These are phyloP conservation scores for Cryphonectria naterciae DNA, from an alignment of 2,329 filamentous ascomycete genomes.

Conservation along the genomic window DNA sequence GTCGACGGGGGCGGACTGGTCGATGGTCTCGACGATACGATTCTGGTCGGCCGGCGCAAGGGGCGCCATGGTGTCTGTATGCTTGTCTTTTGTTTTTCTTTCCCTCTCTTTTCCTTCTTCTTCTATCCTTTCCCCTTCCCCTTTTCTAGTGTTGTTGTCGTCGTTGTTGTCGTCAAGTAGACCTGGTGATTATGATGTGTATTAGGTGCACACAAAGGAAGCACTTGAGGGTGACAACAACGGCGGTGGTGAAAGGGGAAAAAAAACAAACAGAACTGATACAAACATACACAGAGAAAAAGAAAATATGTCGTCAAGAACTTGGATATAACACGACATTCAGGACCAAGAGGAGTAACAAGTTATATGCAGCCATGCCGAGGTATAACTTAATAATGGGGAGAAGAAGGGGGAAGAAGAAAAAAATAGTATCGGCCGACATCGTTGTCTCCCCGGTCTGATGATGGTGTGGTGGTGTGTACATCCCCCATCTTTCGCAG, in stretches of 20 bases:
- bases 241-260: not conserved
- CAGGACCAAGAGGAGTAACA: not conserved
- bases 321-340: not conserved
- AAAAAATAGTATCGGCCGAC: not conserved
- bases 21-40: slow-evolving; percentile 21
- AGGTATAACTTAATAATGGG: not conserved
- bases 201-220: not conserved
- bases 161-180: not conserved
- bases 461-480: not conserved
- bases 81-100: not conserved
- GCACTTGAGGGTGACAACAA: too few relatives aligned
- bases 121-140: not conserved
- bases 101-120: not conserved
- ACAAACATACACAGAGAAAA: not conserved
- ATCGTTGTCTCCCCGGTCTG: slow-evolving; percentile 9
- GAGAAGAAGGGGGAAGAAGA: too few relatives aligned
- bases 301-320: not conserved
- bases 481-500: not conserved
- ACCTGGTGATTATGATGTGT: not conserved
- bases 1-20: slow-evolving; percentile 50
- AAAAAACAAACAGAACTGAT: not conserved
- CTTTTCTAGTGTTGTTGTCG: not conserved
- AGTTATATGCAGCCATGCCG: not conserved
- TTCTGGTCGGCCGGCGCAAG: slow-evolving; percentile 33
- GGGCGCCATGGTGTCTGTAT: slow-evolving; percentile 34